Base-by-base conservation (phyloP, 1,139 yeast species). In the Yamadazyma triangularis region DNA sequence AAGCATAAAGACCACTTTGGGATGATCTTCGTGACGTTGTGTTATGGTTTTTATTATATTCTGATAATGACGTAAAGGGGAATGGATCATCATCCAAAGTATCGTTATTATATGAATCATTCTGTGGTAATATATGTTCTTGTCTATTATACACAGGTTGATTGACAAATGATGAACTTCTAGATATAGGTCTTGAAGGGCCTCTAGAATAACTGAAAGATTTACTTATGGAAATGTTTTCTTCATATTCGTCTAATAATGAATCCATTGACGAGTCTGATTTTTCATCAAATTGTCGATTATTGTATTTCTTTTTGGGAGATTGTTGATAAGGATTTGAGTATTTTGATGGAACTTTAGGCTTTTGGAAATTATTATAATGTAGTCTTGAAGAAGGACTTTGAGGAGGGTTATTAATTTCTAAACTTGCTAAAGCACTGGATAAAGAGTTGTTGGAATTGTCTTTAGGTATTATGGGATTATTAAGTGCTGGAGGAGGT, bases 211-310 rank as follows among this genome's bases (percentile, higher is more conserved):
- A 39, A 8, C 53, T 34, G 26, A 45, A 45, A 8, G 52, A 44
- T 16, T 50, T 43, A 3, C 65, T 54, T 33, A 48, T 53, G n/a
- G 64, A 47, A 24, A 64, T 53, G 29, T 59, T 60, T 34, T 66
- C 70, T 36, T 72, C 75, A 41, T 73, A 74, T 38, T 69, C 74
- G 36, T 73, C 79, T 11, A 76, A 50, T 12, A 74, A 54, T 2
- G 77, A 64, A 44, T 75, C 81, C 58, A 73, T 57, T 2, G 77
- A 70, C 4, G 60, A 59, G 13, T 61, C 68, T 2, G 66, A 60
- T 30, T 53, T 51, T 7, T 32, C 30, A 23, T 41, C 40, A 18
- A 9, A 18, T 18, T 18, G 20, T 18, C 9, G 6, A 18, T 18
- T 6, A n/a, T n/a, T n/a, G 2, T 15, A 14, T 15, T 28, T 25